Conservation (phyloP, 345 rosid genomes). For the Salix brachista region DNA sequence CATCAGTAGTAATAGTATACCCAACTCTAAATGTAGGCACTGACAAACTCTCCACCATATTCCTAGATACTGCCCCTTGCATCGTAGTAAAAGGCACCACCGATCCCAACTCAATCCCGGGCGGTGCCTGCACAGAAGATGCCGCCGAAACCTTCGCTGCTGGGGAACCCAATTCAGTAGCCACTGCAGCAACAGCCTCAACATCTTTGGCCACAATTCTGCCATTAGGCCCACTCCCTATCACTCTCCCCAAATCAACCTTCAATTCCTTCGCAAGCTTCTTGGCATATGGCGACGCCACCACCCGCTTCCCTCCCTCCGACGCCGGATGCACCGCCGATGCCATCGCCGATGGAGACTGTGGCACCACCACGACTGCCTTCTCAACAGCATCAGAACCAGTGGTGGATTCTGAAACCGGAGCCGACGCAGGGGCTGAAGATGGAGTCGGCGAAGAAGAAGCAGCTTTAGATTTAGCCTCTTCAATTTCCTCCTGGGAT, state of each 20-base stretch:
- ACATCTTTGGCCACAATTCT: constrained; percentile 97
- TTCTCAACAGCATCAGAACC: not conserved
- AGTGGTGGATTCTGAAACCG: not conserved
- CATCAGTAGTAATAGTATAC: constrained; percentile 69
- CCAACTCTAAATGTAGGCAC: constrained; percentile 96
- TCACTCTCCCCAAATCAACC: constrained; percentile 55
- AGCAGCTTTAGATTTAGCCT: constrained; percentile 63
- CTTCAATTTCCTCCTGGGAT: constrained; percentile 62
- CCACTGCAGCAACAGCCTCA: constrained; percentile 51
- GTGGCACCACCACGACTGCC: constrained; percentile 4
- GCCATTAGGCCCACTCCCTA: constrained; percentile 85
- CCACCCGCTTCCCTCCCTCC: constrained; percentile 76
- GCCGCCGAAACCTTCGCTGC: constrained; percentile 14
- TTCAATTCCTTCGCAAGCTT: constrained; percentile 83
- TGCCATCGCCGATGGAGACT: constrained; percentile 19
- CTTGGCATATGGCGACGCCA: constrained; percentile 89
- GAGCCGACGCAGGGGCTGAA: constrained; percentile 15
- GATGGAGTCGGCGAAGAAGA: constrained; percentile 25
- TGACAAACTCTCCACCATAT: constrained; percentile 76
- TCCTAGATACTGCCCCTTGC: constrained; percentile 81
- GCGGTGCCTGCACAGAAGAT: constrained; percentile 11
- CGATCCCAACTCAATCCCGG: constrained; percentile 13
- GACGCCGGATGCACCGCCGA: constrained; percentile 71
- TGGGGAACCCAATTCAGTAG: constrained; percentile 6
- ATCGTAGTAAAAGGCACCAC: constrained; percentile 86